Evolutionary conservation across 257 asterid species (phyloP).

Genomic region (Nicotiana attenuata): DNA sequence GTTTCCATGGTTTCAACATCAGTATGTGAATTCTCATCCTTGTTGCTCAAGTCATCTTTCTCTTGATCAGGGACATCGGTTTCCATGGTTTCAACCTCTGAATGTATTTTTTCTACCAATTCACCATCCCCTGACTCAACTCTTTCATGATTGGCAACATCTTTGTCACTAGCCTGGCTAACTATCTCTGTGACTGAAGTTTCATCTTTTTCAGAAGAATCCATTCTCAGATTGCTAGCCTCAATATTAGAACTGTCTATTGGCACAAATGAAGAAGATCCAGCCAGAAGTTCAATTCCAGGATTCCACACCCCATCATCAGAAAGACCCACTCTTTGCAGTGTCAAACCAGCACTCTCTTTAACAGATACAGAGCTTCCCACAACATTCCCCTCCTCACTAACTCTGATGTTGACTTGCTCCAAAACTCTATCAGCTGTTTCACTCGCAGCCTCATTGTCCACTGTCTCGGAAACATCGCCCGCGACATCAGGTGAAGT

Average conservation of each 20-base stretch:
- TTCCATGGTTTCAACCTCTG: constrained; percentile 3
- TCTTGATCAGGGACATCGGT: not conserved
- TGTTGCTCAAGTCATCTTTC: constrained; percentile 4
- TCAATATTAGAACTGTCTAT: constrained; percentile 15
- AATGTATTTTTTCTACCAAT: constrained; percentile 6
- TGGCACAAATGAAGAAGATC: constrained; percentile 7
- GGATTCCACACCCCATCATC: constrained; percentile 37
- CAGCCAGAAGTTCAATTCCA: constrained; percentile 27
- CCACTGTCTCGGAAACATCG: constrained; percentile 12
- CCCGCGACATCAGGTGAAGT: constrained; percentile 16
- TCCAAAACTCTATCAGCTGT: constrained; percentile 17
- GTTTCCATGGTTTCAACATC: not conserved
- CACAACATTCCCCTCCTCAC: constrained; percentile 16
- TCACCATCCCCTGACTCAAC: constrained; percentile 18
- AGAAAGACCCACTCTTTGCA: constrained; percentile 19
- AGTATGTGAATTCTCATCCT: constrained; percentile 13
- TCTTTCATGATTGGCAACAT: constrained; percentile 24
- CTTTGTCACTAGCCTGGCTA: constrained; percentile 18
- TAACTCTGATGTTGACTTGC: constrained; percentile 12
- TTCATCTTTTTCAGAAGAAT: constrained; percentile 12
- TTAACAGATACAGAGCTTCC: constrained; percentile 10
- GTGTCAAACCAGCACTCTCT: constrained; percentile 7
- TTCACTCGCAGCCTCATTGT: constrained; percentile 15
- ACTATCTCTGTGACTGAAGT: constrained; percentile 10
- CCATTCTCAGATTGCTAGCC: not conserved